These are phyloP conservation scores for Fusarium sp. DNA, from an alignment of 2,329 filamentous ascomycete genomes.

Conservation along the genomic window DNA sequence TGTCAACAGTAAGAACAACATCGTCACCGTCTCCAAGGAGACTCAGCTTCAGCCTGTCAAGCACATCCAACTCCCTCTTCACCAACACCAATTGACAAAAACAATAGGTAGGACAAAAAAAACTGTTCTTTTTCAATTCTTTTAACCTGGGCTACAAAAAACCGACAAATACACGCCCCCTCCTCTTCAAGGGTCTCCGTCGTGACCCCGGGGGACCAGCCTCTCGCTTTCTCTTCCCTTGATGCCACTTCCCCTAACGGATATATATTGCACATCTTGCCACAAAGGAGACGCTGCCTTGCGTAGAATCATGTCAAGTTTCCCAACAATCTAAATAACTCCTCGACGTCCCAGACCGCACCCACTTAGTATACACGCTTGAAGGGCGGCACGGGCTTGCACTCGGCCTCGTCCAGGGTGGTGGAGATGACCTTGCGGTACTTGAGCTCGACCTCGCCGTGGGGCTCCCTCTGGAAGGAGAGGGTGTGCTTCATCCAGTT, in stretches of 20 bases:
- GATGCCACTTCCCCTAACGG: conserved; percentile 26
- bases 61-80: not conserved
- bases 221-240: conserved; percentile 23
- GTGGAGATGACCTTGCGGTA: conserved; percentile 86
- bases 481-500: conserved; percentile 99
- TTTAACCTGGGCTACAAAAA: conserved; percentile 38
- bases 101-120: not conserved
- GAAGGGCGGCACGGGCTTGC: conserved; percentile 95
- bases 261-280: conserved; percentile 46
- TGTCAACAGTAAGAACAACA: not conserved
- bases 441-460: conserved; percentile 85
- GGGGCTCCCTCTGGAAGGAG: conserved; percentile 92
- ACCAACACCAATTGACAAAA: not conserved
- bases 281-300: conserved; percentile 45
- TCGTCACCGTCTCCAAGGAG: not conserved
- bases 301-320: conserved; percentile 43
- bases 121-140: conserved; percentile 21
- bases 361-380: conserved; percentile 84
- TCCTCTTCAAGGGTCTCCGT: conserved; percentile 7
- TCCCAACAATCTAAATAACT: conserved; percentile 43
- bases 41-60: not conserved
- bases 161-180: conserved; percentile 39
- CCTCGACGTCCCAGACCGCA: conserved; percentile 22
- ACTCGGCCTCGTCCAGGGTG: conserved; percentile 95
- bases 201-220: conserved; percentile 24